phyloP scores from a whole-genome alignment of 2,329 filamentous ascomycete species.

The Aspergillus sp. region DNA sequence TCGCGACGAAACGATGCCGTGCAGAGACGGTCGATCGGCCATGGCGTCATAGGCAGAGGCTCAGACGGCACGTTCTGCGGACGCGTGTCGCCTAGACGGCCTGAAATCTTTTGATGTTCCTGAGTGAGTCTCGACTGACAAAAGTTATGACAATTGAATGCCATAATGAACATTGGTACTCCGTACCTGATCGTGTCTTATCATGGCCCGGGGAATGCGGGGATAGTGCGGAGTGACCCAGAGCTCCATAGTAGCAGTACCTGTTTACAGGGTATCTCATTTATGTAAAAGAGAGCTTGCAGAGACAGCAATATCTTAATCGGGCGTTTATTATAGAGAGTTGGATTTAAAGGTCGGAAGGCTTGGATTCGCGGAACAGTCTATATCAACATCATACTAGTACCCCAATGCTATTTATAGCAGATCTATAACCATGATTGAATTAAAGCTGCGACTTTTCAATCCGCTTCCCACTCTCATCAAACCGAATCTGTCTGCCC shows the following conservation, averaged over 20 bases:
- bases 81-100: background rate
- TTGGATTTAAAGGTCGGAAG: no score
- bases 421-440: background rate
- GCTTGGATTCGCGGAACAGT: no score
- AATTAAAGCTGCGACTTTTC: conserved; percentile 26
- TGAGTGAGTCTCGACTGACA: no score
- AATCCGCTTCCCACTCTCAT: conserved; percentile 46
- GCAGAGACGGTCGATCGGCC: background rate
- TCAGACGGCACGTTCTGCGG: background rate
- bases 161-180: no score
- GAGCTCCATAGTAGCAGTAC: no score
- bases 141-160: background rate
- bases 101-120: no score
- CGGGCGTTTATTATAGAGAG: no score
- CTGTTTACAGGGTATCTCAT: no score
- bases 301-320: background rate
- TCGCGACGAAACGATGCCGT: background rate
- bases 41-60: background rate
- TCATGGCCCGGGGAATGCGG: background rate
- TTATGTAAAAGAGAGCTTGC: background rate
- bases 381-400: no score
- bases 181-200: background rate
- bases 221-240: background rate
- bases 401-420: background rate
- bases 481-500: conserved; percentile 52